Evolutionary conservation across 1,284 basidiomycete genomes (phyloP).

Genomic region (Sanghuangporus weigelae): DNA sequence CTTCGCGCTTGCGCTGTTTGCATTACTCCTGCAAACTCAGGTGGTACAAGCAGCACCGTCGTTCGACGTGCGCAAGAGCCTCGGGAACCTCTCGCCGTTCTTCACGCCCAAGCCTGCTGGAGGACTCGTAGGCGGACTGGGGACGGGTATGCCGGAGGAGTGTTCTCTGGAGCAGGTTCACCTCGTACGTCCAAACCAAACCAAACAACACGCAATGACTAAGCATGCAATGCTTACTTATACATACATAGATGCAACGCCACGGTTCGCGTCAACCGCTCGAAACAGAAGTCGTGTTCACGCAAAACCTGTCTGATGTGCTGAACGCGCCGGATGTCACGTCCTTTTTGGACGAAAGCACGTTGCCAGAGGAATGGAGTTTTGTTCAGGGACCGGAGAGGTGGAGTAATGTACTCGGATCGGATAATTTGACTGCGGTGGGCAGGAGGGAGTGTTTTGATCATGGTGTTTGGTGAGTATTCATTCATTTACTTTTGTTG

Average conservation of each 20-base stretch:
- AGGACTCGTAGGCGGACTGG: conserved; percentile 24
- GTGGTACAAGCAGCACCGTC: too few species aligned
- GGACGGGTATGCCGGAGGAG: conserved; percentile 34
- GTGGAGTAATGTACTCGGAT: conserved; percentile 34
- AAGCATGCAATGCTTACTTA: not conserved
- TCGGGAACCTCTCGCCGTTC: conserved; percentile 37
- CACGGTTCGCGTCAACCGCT: conserved; percentile 38
- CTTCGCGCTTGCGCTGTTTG: too few species aligned
- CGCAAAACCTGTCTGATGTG: conserved; percentile 32
- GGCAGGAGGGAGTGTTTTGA: conserved; percentile 39
- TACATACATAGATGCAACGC: conserved; percentile 32
- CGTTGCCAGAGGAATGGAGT: conserved; percentile 30
- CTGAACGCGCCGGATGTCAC: conserved; percentile 28
- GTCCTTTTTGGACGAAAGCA: conserved; percentile 24
- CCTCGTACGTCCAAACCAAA: conserved; percentile 33
- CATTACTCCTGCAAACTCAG: too few species aligned
- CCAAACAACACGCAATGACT: too few species aligned
- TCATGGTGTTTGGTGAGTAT: conserved; percentile 36
- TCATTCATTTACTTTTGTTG: conserved; percentile 1
- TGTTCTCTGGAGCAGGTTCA: conserved; percentile 40
- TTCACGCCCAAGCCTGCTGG: conserved; percentile 27
- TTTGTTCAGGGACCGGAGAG: conserved; percentile 35
- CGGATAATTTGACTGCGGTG: conserved; percentile 36
- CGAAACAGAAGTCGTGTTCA: conserved; percentile 30
- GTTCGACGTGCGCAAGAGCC: conserved; percentile 19